A percentile compares a stretch with the other conserved stretches of the same genome.
phyloP scores from a whole-genome alignment of 768 basidiomycete species.

The Cytidiella melzeri region DNA sequence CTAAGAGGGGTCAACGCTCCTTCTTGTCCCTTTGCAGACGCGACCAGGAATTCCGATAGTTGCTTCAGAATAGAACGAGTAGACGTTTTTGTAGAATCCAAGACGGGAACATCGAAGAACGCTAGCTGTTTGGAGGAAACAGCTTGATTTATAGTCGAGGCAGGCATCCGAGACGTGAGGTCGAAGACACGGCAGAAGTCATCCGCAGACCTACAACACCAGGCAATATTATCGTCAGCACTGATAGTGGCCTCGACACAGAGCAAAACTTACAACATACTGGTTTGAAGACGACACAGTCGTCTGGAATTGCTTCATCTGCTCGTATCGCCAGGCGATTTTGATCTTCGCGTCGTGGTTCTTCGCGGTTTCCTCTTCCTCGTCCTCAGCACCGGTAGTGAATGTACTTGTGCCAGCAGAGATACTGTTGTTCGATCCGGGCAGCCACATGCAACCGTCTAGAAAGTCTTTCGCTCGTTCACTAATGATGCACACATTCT shows the following conservation, averaged over 20 bases:
- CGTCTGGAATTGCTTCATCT: constrained; percentile 89
- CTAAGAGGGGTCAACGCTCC: constrained; percentile 28
- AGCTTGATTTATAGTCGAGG: constrained; percentile 40
- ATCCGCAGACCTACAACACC: constrained; percentile 38
- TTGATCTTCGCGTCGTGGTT: constrained; percentile 62
- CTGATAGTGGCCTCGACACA: not conserved
- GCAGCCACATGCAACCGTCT: constrained; percentile 78
- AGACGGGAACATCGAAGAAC: constrained; percentile 20
- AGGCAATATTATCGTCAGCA: constrained; percentile 7
- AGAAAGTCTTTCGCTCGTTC: constrained; percentile 52
- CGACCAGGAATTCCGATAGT: constrained; percentile 9
- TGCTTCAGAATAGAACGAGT: constrained; percentile 9
- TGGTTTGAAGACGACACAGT: constrained; percentile 50
- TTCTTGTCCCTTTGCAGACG: not conserved
- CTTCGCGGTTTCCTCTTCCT: constrained; percentile 30
- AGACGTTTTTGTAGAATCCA: constrained; percentile 13
- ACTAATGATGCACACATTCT: constrained; percentile 63
- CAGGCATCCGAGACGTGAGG: constrained; percentile 57
- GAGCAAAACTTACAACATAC: constrained; percentile 41
- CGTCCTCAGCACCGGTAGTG: constrained; percentile 28
- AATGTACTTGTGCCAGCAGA: constrained; percentile 11
- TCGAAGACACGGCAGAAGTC: constrained; percentile 71
- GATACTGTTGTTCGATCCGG: constrained; percentile 18
- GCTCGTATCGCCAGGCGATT: constrained; percentile 97
- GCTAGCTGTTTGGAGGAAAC: constrained; percentile 33